phyloP scores from a whole-genome alignment of 2,329 filamentous ascomycete species.

The Aspergillus sp. region DNA sequence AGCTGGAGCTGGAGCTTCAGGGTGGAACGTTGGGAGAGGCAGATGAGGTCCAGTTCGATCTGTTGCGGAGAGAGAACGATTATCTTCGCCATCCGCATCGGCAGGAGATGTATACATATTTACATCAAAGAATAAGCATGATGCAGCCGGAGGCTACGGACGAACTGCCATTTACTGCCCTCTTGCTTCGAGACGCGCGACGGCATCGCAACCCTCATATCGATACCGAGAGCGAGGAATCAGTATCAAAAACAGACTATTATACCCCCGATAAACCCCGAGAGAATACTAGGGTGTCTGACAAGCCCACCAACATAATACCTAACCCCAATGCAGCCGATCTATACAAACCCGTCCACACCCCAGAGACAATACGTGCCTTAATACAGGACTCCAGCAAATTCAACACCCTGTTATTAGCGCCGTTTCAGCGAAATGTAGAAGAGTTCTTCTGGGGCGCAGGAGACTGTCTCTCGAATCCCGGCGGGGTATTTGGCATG shows the following conservation, averaged over 20 bases:
- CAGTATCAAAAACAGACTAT: no score
- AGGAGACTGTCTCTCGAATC: background rate
- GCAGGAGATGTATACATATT: no score
- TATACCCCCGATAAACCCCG: no score
- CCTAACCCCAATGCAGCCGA: background rate
- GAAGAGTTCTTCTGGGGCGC: background rate
- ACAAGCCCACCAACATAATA: background rate
- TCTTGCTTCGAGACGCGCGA: no score
- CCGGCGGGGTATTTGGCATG: background rate
- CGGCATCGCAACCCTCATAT: no score
- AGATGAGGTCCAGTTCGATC: background rate
- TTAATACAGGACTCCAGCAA: background rate
- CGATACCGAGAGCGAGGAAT: no score
- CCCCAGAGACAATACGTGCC: background rate
- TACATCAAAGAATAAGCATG: no score
- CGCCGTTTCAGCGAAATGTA: background rate
- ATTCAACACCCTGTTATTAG: background rate
- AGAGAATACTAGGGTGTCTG: no score
- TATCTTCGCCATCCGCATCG: constrained; percentile 4
- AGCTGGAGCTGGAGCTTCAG: background rate
- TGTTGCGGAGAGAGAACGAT: constrained; percentile 6
- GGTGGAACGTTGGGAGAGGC: background rate
- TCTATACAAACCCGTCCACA: background rate
- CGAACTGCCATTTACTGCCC: no score
- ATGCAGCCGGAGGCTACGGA: no score